Evolutionary conservation across 139 green algal species (phyloP).

Genomic region (Micractinium sp.): DNA sequence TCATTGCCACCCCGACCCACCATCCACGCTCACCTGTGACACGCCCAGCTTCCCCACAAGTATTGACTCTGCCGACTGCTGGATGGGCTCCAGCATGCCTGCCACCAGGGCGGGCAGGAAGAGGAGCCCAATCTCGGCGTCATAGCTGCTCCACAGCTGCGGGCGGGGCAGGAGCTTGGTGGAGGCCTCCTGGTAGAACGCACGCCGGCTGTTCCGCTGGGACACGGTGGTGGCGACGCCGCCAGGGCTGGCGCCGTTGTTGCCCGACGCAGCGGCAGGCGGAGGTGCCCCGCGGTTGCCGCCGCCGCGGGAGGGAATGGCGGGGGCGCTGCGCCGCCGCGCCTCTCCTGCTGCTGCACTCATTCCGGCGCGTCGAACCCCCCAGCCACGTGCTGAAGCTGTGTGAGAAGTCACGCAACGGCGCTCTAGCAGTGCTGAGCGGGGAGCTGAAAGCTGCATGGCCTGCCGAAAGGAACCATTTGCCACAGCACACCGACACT

Average conservation of each 20-base stretch:
- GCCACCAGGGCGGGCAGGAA: constrained; percentile 41
- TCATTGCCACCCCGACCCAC: neutral
- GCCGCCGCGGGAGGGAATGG: neutral
- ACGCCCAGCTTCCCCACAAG: constrained; percentile 42
- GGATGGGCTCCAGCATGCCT: constrained; percentile 43
- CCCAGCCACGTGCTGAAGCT: no score
- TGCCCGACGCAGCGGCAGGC: neutral
- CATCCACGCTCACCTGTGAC: neutral
- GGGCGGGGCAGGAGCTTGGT: neutral
- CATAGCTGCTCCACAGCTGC: neutral
- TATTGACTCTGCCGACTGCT: constrained; percentile 30
- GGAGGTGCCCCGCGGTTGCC: neutral
- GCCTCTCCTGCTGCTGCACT: neutral
- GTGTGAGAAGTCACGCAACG: no score
- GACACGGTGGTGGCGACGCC: neutral
- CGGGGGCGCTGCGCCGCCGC: neutral
- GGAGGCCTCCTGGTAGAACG: neutral
- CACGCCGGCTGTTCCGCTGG: neutral
- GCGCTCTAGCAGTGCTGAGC: no score
- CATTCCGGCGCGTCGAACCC: neutral
- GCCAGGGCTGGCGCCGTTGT: neutral
- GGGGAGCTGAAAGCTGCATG: no score
- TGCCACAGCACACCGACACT: no score
- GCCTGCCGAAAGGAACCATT: no score
- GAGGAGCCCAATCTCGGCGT: constrained; percentile 34